Percentiles rank a stretch among this genome's conserved stretches.
Evolutionary conservation across 2,329 filamentous ascomycete species (phyloP).

Genomic region (Botrytis galanthina): DNA sequence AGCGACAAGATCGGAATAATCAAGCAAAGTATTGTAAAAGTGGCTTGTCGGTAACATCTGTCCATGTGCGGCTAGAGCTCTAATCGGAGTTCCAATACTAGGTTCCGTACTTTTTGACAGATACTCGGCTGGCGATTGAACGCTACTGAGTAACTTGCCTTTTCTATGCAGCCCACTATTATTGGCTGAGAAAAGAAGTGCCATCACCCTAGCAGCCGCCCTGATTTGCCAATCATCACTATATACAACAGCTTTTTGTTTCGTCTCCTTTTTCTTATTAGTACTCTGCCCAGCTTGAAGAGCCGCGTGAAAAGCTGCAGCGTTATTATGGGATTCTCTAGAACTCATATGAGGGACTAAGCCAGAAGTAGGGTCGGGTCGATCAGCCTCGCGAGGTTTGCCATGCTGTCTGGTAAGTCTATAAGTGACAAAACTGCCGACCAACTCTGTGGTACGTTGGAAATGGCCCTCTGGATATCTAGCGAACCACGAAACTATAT

Average conservation of each 20-base stretch:
- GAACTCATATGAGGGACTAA: slow-evolving; percentile 66
- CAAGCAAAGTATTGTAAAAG: slow-evolving; percentile 84
- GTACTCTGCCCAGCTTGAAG: slow-evolving; percentile 73
- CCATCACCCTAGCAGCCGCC: slow-evolving; percentile 75
- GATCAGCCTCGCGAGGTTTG: slow-evolving; percentile 56
- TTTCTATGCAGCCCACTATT: slow-evolving; percentile 48
- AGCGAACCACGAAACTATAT: slow-evolving; percentile 76
- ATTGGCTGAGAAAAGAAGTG: slow-evolving; percentile 80
- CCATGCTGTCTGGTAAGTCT: slow-evolving; percentile 70
- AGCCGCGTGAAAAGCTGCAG: slow-evolving; percentile 57
- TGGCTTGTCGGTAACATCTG: slow-evolving; percentile 76
- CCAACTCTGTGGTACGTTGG: slow-evolving; percentile 70
- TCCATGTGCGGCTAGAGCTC: slow-evolving; percentile 49
- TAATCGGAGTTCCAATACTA: slow-evolving; percentile 15
- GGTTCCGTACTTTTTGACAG: slow-evolving; percentile 7
- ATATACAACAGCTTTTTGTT: slow-evolving; percentile 60
- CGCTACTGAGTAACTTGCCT: slow-evolving; percentile 38
- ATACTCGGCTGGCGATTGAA: slow-evolving; percentile 32
- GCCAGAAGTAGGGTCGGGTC: slow-evolving; percentile 60
- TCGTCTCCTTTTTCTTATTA: slow-evolving; percentile 58
- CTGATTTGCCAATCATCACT: slow-evolving; percentile 87
- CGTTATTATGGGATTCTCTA: slow-evolving; percentile 52
- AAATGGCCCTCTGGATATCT: slow-evolving; percentile 67
- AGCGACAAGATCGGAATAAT: slow-evolving; percentile 78
- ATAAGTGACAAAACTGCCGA: slow-evolving; percentile 77